Base-by-base conservation (phyloP, 139 green algal genomes). In the Gonium pectorale region DNA sequence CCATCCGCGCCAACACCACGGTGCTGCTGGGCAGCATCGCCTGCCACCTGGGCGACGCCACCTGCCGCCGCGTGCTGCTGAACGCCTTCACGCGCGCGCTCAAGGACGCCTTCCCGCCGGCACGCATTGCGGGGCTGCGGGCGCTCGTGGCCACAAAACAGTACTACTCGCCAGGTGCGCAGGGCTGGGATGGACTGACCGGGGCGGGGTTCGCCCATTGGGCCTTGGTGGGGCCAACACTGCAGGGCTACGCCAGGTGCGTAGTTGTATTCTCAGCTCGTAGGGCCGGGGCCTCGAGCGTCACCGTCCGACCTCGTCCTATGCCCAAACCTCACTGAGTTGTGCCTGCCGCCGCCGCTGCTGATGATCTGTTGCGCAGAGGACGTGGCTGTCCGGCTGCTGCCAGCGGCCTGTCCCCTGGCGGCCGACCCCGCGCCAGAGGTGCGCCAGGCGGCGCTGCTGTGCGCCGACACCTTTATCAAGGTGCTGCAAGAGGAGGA, bases 1-100 rank as follows among this genome's bases (percentile, higher is more conserved):
- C 93, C 49, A 99, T 99, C 85, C 94, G 97, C 22, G 97, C 97
- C 88, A 99, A 99, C 93, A 99, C 97, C 33, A 99, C 97, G 27
- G 97, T 99, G 51, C 92, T 98, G 77, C 93, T 99, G 68, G 96
- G 97, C 86, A 99, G 97, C 92, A 93, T 99, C 49, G 97, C 97
- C 0, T 38, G 75, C 27, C 88, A 97, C 87, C 91, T 99, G 7
- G 90, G 91, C 24, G 94, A 98, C 37, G 86, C 94, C 22, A 93
- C 94, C 1, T 89, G 88, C 84, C 74, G 83, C 64, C 64, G 88
- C 1, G 95, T 99, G 59, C 93, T 99, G 71, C 91, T 99, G 44
- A 99, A 99, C 79, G 97, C 97, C 35, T 99, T 99, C 91, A 95
- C 93, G 0, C 87, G 97, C 6, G 95, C 97, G 1, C 86, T 99